phyloP scores from a whole-genome alignment of 345 rosid genomes.

The Eucalyptus caleyi region DNA sequence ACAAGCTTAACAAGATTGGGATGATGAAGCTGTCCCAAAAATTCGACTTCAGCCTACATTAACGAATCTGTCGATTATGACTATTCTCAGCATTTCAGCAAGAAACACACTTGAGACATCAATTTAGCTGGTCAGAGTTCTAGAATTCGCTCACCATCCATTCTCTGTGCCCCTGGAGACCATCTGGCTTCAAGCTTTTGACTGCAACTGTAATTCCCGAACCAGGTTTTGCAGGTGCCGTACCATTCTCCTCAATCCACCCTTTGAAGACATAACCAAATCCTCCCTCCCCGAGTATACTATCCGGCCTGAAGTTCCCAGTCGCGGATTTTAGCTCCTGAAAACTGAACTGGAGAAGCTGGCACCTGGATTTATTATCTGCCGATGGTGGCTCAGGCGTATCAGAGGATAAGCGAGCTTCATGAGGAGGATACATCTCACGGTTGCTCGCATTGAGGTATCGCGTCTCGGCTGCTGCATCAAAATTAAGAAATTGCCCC shows the following conservation, averaged over 20 bases:
- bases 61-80: not conserved
- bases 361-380: conserved; percentile 27
- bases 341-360: conserved; percentile 50
- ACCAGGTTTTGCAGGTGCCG: conserved; percentile 74
- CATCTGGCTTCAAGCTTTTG: conserved; percentile 80
- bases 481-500: not conserved
- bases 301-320: conserved; percentile 75
- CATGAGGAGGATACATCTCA: conserved; percentile 43
- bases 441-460: conserved; percentile 73
- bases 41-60: conserved; percentile 89
- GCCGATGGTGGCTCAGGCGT: conserved; percentile 16
- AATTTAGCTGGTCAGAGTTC: not conserved
- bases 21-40: conserved; percentile 92
- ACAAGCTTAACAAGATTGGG: conserved; percentile 83
- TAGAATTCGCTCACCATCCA: conserved; percentile 61
- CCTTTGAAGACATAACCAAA: conserved; percentile 80
- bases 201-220: conserved; percentile 79
- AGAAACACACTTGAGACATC: not conserved
- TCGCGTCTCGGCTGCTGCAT: conserved; percentile 56
- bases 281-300: conserved; percentile 87
- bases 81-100: not conserved
- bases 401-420: conserved; percentile 39
- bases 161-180: conserved; percentile 86
- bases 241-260: conserved; percentile 81
- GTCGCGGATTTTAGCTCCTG: conserved; percentile 77